Percentiles rank a stretch among this genome's conserved stretches.
Conservation (phyloP, 208 protist species). For the Leptomonas pyrrhocoris region DNA sequence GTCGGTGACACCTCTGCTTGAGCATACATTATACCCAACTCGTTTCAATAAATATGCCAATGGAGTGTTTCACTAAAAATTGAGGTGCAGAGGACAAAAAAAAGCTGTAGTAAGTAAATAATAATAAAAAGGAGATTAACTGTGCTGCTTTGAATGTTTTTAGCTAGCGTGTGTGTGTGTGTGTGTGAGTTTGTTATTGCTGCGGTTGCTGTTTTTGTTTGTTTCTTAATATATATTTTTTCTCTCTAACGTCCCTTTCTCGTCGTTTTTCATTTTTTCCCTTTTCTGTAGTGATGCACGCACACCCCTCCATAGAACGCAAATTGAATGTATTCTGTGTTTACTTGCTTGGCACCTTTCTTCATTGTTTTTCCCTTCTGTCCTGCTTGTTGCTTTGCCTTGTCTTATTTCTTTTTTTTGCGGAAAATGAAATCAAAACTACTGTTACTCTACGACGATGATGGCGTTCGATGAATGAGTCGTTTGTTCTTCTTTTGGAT, state of each 20-base stretch:
- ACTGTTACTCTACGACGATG: too few relatives aligned
- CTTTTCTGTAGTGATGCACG: constrained; percentile 5
- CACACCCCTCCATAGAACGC: not conserved
- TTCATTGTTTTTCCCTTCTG: constrained; percentile 1
- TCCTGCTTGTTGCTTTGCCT: constrained; percentile 4
- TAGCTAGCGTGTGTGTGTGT: not conserved
- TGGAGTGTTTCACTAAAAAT: too few relatives aligned
- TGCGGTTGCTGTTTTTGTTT: not conserved
- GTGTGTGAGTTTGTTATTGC: not conserved
- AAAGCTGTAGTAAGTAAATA: too few relatives aligned
- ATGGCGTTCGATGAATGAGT: too few relatives aligned
- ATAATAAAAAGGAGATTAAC: too few relatives aligned
- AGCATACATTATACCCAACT: not conserved
- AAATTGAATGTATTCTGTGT: not conserved
- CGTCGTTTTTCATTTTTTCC: constrained; percentile 1
- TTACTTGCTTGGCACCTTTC: too few relatives aligned
- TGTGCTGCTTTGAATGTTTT: not conserved
- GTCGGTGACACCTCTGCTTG: not conserved
- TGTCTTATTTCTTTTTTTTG: too few relatives aligned
- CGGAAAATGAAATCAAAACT: too few relatives aligned
- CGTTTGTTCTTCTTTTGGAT: too few relatives aligned
- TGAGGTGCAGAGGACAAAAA: too few relatives aligned
- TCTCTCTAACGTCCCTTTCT: not conserved
- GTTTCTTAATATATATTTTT: not conserved
- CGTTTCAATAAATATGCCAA: too few relatives aligned